These are phyloP conservation scores for Knufia fluminis DNA, from an alignment of 2,329 filamentous ascomycete genomes.

Conservation along the genomic window DNA sequence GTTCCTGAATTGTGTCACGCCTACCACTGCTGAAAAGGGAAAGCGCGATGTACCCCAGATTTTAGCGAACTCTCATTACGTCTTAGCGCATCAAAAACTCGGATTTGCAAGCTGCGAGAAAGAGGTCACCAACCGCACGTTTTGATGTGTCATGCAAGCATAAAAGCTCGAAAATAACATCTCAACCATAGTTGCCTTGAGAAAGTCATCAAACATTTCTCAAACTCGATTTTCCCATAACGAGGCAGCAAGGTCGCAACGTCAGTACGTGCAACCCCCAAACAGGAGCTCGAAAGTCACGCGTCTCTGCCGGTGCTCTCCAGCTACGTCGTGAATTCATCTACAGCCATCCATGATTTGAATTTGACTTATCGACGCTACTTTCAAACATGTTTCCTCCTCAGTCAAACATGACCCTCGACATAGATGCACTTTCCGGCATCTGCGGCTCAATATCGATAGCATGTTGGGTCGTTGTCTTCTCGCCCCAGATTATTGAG, in stretches of 20 bases:
- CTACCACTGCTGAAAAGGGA: neutral
- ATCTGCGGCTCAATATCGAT: slow-evolving; percentile 95
- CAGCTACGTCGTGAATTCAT: neutral
- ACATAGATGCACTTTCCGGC: slow-evolving; percentile 83
- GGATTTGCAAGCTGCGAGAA: neutral
- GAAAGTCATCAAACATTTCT: too few relatives aligned
- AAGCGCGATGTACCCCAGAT: slow-evolving; percentile 2
- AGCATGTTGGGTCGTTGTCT: slow-evolving; percentile 95
- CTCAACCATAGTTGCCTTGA: too few relatives aligned
- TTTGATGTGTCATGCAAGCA: neutral
- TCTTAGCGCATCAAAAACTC: neutral
- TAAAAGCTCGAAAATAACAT: neutral
- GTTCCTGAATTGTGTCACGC: neutral
- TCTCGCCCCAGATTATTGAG: slow-evolving; percentile 92
- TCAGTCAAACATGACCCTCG: slow-evolving; percentile 49
- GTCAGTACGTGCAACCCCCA: neutral
- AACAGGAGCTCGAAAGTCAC: neutral
- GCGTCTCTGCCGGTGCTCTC: neutral
- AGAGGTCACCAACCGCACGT: neutral
- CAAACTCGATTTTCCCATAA: too few relatives aligned
- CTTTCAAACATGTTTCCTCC: slow-evolving; percentile 26
- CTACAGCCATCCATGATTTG: neutral
- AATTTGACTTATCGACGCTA: neutral
- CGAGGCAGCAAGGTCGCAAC: too few relatives aligned
- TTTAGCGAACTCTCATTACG: neutral